Conservation (phyloP, 2,329 filamentous ascomycete genomes). For the Dothiorella sarmentorum region DNA sequence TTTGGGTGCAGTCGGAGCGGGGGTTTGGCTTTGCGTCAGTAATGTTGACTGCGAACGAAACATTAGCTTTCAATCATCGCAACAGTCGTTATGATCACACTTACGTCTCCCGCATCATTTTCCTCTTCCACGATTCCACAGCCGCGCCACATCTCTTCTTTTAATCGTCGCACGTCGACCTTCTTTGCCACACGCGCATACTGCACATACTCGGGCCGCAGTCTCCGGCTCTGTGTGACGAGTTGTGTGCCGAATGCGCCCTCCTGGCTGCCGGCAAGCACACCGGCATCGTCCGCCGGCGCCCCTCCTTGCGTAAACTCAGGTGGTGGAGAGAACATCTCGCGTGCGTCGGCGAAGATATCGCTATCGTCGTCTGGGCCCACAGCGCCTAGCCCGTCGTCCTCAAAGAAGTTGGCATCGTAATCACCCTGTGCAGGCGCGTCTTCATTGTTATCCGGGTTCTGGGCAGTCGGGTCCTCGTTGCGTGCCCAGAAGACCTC, state of each 20-base stretch:
- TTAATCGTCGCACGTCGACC: slow-evolving; percentile 61
- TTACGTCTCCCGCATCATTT: slow-evolving; percentile 36
- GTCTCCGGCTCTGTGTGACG: slow-evolving; percentile 57
- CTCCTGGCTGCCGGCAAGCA: slow-evolving; percentile 37
- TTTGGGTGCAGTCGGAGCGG: slow-evolving; percentile 27
- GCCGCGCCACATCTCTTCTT: slow-evolving; percentile 64
- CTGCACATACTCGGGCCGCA: slow-evolving; percentile 63
- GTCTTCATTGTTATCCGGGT: slow-evolving; percentile 50
- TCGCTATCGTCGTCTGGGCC: slow-evolving; percentile 64
- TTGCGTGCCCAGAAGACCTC: slow-evolving; percentile 84
- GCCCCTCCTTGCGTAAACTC: slow-evolving; percentile 3
- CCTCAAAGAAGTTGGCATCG: slow-evolving; percentile 96
- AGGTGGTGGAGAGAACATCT: slow-evolving; percentile 56
- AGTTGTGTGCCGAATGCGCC: slow-evolving; percentile 61
- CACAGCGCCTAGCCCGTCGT: slow-evolving; percentile 70
- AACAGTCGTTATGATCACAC: background rate
- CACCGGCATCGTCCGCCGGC: slow-evolving; percentile 15
- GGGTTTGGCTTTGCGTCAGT: background rate
- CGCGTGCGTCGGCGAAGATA: slow-evolving; percentile 76
- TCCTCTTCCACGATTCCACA: slow-evolving; percentile 34
- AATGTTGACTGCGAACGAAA: background rate
- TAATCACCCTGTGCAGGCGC: slow-evolving; percentile 21
- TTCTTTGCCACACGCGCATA: slow-evolving; percentile 66
- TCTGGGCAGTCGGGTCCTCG: slow-evolving; percentile 1
- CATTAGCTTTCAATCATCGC: background rate